Conservation (phyloP, 1,284 basidiomycete species). For the Cystobasidium pallidum region DNA sequence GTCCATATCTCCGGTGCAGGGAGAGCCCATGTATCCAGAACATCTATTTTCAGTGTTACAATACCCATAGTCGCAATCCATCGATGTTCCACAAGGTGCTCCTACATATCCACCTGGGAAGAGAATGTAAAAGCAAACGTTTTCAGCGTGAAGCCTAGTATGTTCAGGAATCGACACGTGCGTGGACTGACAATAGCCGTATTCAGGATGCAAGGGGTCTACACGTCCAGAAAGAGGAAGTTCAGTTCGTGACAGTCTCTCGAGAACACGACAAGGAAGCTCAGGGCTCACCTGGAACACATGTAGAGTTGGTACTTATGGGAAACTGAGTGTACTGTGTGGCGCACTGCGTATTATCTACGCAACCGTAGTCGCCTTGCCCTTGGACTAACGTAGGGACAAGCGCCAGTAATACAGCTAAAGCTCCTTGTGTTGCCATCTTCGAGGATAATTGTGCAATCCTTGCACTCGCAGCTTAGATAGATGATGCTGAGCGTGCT, state of each 20-base stretch:
- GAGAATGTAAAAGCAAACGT: background rate
- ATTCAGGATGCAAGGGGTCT: slow-evolving; percentile 32
- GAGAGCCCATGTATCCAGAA: slow-evolving; percentile 21
- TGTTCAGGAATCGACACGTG: background rate
- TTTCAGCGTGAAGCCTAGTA: background rate
- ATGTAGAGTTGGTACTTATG: slow-evolving; percentile 20
- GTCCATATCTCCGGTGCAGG: slow-evolving; percentile 20
- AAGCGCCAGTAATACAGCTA: background rate
- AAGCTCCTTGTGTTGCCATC: background rate
- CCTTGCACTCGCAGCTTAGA: background rate
- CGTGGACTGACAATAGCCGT: slow-evolving; percentile 20
- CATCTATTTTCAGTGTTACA: slow-evolving; percentile 19
- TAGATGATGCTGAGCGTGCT: background rate
- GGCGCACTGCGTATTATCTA: slow-evolving; percentile 14
- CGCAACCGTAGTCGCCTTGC: slow-evolving; percentile 20
- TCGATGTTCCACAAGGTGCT: slow-evolving; percentile 25
- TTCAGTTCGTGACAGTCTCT: no score
- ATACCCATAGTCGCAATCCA: slow-evolving; percentile 20
- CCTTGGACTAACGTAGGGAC: background rate
- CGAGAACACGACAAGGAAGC: background rate
- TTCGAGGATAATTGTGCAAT: background rate
- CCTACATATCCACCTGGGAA: slow-evolving; percentile 23
- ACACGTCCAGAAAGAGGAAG: no score
- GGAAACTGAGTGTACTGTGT: background rate
- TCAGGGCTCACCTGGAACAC: slow-evolving; percentile 16